Evolutionary conservation across 129 eudicot genomes (phyloP).

Genomic region (Lactuca saligna): DNA sequence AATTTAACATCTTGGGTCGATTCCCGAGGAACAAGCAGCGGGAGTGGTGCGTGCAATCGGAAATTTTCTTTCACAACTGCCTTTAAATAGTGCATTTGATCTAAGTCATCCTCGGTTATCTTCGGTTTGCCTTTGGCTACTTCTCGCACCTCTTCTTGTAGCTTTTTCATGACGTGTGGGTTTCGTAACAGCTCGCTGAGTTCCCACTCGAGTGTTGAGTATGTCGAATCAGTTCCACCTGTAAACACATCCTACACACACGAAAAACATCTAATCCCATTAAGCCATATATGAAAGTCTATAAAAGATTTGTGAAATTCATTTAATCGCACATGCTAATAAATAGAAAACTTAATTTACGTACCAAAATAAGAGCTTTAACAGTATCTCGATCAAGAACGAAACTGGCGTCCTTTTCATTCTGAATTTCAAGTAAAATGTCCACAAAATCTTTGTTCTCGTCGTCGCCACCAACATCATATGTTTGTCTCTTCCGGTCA

Average conservation of each 20-base stretch:
- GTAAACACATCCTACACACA: conserved; percentile 36
- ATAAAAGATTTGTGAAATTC: too few relatives aligned
- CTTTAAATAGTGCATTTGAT: conserved; percentile 55
- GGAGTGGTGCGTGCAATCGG: conserved; percentile 49
- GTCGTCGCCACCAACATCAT: conserved; percentile 17
- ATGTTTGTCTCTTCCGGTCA: neutral
- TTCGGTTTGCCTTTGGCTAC: conserved; percentile 29
- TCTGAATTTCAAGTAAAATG: conserved; percentile 40
- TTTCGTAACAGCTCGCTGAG: conserved; percentile 50
- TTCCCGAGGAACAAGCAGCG: conserved; percentile 46
- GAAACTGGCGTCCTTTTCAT: conserved; percentile 17
- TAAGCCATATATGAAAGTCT: too few relatives aligned
- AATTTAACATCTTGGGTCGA: conserved; percentile 30
- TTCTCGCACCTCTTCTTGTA: conserved; percentile 37
- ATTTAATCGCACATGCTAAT: too few relatives aligned
- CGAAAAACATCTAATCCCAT: neutral
- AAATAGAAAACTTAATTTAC: neutral
- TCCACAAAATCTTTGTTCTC: conserved; percentile 47
- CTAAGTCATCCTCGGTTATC: conserved; percentile 49
- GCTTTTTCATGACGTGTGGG: conserved; percentile 39
- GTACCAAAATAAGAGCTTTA: conserved; percentile 50
- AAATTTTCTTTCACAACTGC: conserved; percentile 62
- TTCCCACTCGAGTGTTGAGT: conserved; percentile 50
- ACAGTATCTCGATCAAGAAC: conserved; percentile 40
- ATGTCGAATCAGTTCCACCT: conserved; percentile 45